A percentile compares a stretch with the other conserved stretches of the same genome.
These are phyloP conservation scores for Delonix regia DNA, from an alignment of 306 rosid genomes.

Conservation along the genomic window DNA sequence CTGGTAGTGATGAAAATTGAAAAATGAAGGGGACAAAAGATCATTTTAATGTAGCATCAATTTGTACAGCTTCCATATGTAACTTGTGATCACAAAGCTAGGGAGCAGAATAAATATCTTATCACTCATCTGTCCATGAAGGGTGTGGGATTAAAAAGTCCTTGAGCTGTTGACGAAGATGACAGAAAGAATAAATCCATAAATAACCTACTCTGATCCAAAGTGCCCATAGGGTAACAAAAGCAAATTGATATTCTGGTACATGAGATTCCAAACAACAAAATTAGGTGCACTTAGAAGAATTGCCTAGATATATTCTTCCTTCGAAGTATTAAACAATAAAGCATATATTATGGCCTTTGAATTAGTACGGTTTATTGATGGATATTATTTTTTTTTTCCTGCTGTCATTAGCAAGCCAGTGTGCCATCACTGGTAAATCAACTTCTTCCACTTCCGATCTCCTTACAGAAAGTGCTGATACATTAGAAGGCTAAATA, in stretches of 20 bases:
- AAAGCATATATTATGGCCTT: not conserved
- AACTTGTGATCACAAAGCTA: constrained; percentile 40
- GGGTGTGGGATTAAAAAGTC: not conserved
- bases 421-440: no score
- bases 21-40: constrained; percentile 61
- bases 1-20: constrained; percentile 63
- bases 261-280: not conserved
- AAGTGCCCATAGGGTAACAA: not conserved
- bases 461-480: not conserved
- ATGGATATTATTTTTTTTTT: no score
- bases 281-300: not conserved
- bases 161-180: not conserved
- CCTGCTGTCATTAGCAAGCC: no score
- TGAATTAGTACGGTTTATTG: not conserved
- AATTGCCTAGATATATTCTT: not conserved
- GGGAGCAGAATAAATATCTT: not conserved
- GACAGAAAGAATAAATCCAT: not conserved
- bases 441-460: not conserved
- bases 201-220: not conserved
- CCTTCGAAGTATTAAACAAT: not conserved
- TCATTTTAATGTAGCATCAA: constrained; percentile 66
- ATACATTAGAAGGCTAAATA: not conserved
- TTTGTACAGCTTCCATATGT: constrained; percentile 62
- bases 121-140: not conserved
- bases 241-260: not conserved